These are phyloP conservation scores for Solanum phureja DNA, from an alignment of 257 asterid genomes.

Conservation along the genomic window DNA sequence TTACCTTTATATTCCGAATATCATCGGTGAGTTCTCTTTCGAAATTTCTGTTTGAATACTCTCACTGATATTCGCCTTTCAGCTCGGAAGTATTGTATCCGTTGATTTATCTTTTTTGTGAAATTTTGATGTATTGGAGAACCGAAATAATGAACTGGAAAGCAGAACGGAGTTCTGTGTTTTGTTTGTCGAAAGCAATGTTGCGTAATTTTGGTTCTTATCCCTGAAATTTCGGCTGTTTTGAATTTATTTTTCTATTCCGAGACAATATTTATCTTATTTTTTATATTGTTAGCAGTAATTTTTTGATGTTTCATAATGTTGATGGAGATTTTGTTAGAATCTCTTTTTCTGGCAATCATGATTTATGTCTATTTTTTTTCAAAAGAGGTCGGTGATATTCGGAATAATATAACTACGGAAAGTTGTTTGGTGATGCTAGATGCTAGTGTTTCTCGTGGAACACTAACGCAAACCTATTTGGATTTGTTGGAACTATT, in stretches of 20 bases:
- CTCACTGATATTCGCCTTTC: not conserved
- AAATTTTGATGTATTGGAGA: not conserved
- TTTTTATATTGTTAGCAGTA: not conserved
- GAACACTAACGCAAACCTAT: not conserved
- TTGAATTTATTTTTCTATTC: not conserved
- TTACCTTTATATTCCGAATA: slow-evolving; percentile 85
- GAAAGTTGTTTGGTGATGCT: not conserved
- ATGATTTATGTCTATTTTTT: not conserved
- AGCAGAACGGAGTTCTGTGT: not conserved
- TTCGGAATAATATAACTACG: not conserved
- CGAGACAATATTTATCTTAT: not conserved
- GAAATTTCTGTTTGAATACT: not conserved
- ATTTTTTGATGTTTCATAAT: not conserved
- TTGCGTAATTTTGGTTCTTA: not conserved
- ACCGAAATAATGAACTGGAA: not conserved
- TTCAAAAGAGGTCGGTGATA: not conserved
- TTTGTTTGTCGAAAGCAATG: not conserved
- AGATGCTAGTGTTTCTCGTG: not conserved
- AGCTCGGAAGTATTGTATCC: not conserved
- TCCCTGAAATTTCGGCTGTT: not conserved
- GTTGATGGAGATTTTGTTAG: not conserved
- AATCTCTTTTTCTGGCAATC: not conserved
- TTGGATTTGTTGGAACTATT: not conserved
- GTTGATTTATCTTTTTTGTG: not conserved
- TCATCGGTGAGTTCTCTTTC: slow-evolving; percentile 43